phyloP scores from a whole-genome alignment of 306 rosid species.

The Sophora flavescens region DNA sequence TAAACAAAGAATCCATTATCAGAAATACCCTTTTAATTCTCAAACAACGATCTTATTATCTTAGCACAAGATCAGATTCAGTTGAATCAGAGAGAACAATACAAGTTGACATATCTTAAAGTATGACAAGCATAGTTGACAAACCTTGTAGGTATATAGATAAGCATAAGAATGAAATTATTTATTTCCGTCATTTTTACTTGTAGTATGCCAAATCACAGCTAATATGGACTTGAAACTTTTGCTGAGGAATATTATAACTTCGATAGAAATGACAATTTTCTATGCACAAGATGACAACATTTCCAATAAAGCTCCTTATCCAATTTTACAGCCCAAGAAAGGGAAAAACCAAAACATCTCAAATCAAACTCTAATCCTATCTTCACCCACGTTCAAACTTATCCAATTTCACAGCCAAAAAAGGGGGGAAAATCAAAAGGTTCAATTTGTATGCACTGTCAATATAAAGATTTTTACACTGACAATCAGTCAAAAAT shows the following conservation, averaged over 20 bases:
- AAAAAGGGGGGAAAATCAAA: no score
- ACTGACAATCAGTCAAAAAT: no score
- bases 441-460: no score
- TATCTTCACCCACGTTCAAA: conserved; percentile 16
- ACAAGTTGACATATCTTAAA: not conserved
- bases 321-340: conserved; percentile 42
- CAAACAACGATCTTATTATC: not conserved
- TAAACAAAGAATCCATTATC: not conserved
- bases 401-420: conserved; percentile 47
- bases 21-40: not conserved
- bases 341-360: conserved; percentile 1
- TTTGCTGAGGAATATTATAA: not conserved
- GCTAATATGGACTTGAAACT: no score
- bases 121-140: not conserved
- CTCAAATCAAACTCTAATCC: not conserved
- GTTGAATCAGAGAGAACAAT: no score
- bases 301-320: conserved; percentile 46
- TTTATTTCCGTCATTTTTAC: not conserved
- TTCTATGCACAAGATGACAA: conserved; percentile 49
- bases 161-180: not conserved
- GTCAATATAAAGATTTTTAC: no score
- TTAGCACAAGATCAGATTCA: no score
- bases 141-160: no score
- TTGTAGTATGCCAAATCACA: not conserved
- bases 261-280: conserved; percentile 14